Conservation (phyloP, 495 filamentous ascomycete species). For the Articulospora tetracladia region DNA sequence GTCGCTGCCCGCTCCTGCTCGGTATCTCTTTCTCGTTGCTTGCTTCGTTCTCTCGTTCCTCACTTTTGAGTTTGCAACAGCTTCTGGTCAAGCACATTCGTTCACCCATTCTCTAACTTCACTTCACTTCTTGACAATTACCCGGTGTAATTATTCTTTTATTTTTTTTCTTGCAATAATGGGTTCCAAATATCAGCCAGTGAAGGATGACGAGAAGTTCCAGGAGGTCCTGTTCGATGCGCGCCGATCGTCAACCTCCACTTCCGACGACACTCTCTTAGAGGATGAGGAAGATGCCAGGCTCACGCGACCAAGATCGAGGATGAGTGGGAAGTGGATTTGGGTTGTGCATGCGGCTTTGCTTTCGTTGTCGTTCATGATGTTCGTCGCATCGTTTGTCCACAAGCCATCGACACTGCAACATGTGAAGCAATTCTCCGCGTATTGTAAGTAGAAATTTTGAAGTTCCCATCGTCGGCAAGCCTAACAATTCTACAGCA, state of each 20-base stretch:
- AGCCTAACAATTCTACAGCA: slow-evolving; percentile 28
- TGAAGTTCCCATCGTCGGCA: neutral
- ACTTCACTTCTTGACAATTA: slow-evolving; percentile 30
- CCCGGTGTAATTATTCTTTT: slow-evolving; percentile 35
- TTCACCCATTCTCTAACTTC: slow-evolving; percentile 17
- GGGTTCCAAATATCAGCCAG: slow-evolving; percentile 24
- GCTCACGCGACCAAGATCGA: neutral
- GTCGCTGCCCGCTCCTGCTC: slow-evolving; percentile 2
- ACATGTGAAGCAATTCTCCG: slow-evolving; percentile 23
- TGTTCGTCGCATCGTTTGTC: slow-evolving; percentile 40
- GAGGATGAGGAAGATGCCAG: slow-evolving; percentile 32
- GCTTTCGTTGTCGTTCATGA: slow-evolving; percentile 34
- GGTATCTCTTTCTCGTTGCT: slow-evolving; percentile 9
- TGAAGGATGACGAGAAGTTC: slow-evolving; percentile 20
- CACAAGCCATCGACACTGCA: slow-evolving; percentile 27
- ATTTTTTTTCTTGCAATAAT: slow-evolving; percentile 20
- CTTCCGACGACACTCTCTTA: slow-evolving; percentile 20
- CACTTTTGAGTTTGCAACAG: slow-evolving; percentile 10
- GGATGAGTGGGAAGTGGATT: slow-evolving; percentile 30
- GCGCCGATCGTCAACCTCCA: slow-evolving; percentile 12
- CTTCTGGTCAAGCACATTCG: slow-evolving; percentile 26
- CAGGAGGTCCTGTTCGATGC: slow-evolving; percentile 7
- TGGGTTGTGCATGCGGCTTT: slow-evolving; percentile 42
- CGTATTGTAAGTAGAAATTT: slow-evolving; percentile 19
- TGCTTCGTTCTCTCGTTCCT: slow-evolving; percentile 12